Evolutionary conservation across 371 early-diverging fungal species (phyloP), one percentile per base, ranked within the genome.

Genomic region (Apophysomyces variabilis): DNA sequence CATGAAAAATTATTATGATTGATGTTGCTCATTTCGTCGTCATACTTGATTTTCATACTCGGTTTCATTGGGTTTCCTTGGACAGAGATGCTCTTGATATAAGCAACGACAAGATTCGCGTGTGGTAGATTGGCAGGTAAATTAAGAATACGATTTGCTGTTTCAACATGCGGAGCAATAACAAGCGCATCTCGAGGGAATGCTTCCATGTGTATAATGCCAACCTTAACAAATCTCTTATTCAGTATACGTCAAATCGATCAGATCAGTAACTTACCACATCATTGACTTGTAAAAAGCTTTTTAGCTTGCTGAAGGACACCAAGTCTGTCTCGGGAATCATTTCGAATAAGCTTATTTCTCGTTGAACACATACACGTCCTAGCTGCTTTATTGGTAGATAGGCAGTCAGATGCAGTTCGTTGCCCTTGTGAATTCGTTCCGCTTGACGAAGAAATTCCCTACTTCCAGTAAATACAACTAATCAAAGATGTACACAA

Each of bases 211-310:
- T 67, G 67, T 7, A 67, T 61, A 13, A 67, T 38, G 1, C 58
- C 67, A 13, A 62, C 54, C 54, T 56, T 61, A 21, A 44, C 26
- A 0, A 44, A 7, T 8, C 46, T 44, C 16, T 35, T 26, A 3
- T 21, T 38, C 5, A 9, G 41, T 13, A 41, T 13, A 41, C 13
- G 6, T 26, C 3, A 26, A 26, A 13, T 41, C 41, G 21, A 50
- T 21, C 54, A 50, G 4, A 5, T 50, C 21, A 9, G 43, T 5
- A 14, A 57, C 50, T 7, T 32, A 45, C 67, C 57, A 67, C 37
- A 13, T 45, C 38, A 45, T 67, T 67, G 7, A 62, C 38, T 18
- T 58, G 46, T 38, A 67, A 57, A 39, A 67, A 67, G 14, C 60
- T 61, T 46, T 32, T 35, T 7, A 67, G 60, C 43, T 62, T 67